phyloP scores from a whole-genome alignment of 441 rosid genomes.

The Jatropha multifida region DNA sequence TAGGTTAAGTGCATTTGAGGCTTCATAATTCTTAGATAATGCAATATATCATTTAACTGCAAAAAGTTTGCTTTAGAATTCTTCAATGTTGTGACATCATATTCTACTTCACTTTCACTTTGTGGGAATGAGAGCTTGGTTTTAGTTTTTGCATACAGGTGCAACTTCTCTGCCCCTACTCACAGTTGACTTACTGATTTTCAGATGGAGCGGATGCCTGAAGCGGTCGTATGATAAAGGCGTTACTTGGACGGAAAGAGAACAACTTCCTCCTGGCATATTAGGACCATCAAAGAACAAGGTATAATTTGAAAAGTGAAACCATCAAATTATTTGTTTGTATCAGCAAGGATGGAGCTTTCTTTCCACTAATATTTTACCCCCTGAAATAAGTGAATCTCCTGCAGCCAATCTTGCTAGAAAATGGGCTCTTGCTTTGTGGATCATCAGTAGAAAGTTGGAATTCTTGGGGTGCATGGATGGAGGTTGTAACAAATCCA shows the following conservation, averaged over 20 bases:
- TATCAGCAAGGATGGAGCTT: slow-evolving; percentile 12
- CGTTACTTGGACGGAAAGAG: slow-evolving; percentile 69
- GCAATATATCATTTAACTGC: not conserved
- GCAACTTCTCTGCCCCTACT: not conserved
- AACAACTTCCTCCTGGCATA: slow-evolving; percentile 92
- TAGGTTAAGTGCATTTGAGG: not conserved
- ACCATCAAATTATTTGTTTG: not conserved
- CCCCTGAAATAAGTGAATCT: slow-evolving; percentile 12
- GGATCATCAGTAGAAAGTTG: slow-evolving; percentile 93
- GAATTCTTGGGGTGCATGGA: slow-evolving; percentile 98
- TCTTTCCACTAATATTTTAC: not conserved
- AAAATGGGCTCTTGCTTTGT: slow-evolving; percentile 67
- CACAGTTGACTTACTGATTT: not conserved
- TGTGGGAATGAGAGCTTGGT: not conserved
- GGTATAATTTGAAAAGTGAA: slow-evolving; percentile 36
- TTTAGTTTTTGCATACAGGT: not conserved
- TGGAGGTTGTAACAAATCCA: slow-evolving; percentile 26
- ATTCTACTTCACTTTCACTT: not conserved
- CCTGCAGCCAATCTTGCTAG: slow-evolving; percentile 73
- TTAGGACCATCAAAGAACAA: slow-evolving; percentile 89
- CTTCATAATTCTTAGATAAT: not conserved
- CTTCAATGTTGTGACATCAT: not conserved
- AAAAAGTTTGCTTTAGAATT: not conserved
- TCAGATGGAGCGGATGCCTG: slow-evolving; percentile 94
- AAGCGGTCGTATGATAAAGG: slow-evolving; percentile 83